Evolutionary conservation across 176 grass and related monocot genomes (phyloP).

Genomic region (Triticum timopheevii): DNA sequence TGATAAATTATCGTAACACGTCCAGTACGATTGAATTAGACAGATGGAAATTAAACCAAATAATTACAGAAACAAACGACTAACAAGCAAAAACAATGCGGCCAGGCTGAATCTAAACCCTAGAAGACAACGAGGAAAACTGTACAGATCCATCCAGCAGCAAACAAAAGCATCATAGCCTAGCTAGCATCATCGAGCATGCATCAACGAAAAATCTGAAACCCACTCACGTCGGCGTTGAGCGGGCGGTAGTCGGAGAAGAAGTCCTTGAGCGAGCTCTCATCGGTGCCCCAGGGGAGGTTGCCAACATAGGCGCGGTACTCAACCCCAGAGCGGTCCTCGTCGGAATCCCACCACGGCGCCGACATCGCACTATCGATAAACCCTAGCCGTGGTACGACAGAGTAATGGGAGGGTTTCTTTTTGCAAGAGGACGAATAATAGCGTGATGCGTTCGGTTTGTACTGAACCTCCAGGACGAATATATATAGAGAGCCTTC

Average conservation of each 20-base stretch:
- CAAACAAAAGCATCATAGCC: background rate
- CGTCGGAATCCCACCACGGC: conserved; percentile 23
- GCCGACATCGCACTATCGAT: conserved; percentile 11
- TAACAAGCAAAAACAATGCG: too few relatives aligned
- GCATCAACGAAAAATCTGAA: too few relatives aligned
- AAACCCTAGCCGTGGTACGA: background rate
- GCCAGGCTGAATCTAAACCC: background rate
- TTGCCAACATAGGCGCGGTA: conserved; percentile 47
- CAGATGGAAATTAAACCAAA: background rate
- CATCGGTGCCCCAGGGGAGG: conserved; percentile 54
- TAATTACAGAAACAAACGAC: background rate
- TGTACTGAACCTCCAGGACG: too few relatives aligned
- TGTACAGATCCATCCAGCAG: background rate
- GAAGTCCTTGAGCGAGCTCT: conserved; percentile 49
- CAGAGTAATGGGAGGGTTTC: too few relatives aligned
- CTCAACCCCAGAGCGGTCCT: background rate
- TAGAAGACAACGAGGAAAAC: background rate
- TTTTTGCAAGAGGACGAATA: too few relatives aligned
- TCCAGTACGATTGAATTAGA: background rate
- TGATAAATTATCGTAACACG: background rate
- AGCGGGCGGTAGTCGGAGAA: conserved; percentile 47
- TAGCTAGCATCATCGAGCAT: background rate
- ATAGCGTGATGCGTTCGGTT: too few relatives aligned
- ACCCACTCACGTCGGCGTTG: conserved; percentile 39
- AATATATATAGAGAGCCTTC: too few relatives aligned